These are phyloP conservation scores for Aegle marmelos DNA, from an alignment of 345 rosid genomes.

Conservation along the genomic window DNA sequence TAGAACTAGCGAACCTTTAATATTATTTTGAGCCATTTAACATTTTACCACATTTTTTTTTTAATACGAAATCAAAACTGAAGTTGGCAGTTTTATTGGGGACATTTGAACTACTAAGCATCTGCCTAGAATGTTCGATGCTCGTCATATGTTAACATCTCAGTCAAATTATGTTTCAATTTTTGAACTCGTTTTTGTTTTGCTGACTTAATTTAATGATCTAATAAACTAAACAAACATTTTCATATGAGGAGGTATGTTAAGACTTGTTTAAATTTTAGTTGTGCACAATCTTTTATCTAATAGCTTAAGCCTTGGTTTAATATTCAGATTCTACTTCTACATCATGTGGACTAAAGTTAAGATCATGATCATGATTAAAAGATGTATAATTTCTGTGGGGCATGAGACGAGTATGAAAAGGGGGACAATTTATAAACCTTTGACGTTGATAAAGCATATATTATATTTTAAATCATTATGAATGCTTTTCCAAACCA, in stretches of 20 bases:
- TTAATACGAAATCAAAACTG: too few species aligned
- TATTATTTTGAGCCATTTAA: too few species aligned
- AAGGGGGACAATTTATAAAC: conserved; percentile 16
- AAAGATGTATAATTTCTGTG: conserved; percentile 7
- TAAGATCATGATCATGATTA: neutral
- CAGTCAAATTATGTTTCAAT: neutral
- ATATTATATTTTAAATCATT: neutral
- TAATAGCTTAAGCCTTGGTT: too few species aligned
- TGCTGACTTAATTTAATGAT: neutral
- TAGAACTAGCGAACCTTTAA: too few species aligned
- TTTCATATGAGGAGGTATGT: too few species aligned
- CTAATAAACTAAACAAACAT: too few species aligned
- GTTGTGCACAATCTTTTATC: neutral
- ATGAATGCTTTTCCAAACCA: conserved; percentile 8
- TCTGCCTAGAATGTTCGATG: neutral
- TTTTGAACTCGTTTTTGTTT: neutral
- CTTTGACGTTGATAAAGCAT: conserved; percentile 20
- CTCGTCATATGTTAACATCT: neutral
- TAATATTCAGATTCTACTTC: neutral
- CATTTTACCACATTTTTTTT: too few species aligned
- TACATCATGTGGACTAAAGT: neutral
- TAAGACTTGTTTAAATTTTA: neutral
- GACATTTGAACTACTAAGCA: too few species aligned
- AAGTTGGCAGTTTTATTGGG: too few species aligned
- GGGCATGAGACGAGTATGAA: conserved; percentile 1